phyloP scores from a whole-genome alignment of 805 yeast species.

The Candida pseudofarinosa region DNA sequence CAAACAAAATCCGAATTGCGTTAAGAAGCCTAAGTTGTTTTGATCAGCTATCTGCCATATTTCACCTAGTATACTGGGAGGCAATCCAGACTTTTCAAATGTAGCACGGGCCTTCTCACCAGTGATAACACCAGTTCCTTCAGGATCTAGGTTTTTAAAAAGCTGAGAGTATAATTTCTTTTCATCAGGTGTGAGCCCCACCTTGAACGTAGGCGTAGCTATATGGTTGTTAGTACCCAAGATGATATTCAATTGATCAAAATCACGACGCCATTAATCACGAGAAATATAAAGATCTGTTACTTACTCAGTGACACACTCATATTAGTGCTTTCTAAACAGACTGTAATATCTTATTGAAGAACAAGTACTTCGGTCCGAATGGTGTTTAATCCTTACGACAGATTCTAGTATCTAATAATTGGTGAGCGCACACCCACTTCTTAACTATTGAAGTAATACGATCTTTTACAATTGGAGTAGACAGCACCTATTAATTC shows the following conservation, averaged over 20 bases:
- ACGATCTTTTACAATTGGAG: too few species aligned
- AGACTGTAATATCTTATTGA: neutral
- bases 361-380: neutral
- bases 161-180: conserved; percentile 66
- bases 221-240: conserved; percentile 6
- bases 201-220: conserved; percentile 35
- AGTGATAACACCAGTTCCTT: conserved; percentile 73
- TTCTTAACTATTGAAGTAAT: too few species aligned
- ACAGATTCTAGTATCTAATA: neutral
- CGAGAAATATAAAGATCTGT: too few species aligned
- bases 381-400: neutral
- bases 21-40: conserved; percentile 80
- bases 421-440: neutral
- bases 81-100: conserved; percentile 80
- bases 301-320: conserved; percentile 26
- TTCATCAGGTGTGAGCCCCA: conserved; percentile 69
- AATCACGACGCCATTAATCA: too few species aligned
- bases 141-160: conserved; percentile 77
- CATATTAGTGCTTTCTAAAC: conserved; percentile 11
- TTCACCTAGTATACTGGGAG: conserved; percentile 75
- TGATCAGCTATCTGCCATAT: conserved; percentile 94
- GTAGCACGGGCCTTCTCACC: conserved; percentile 83
- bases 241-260: neutral
- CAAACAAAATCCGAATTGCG: conserved; percentile 72
- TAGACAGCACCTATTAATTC: too few species aligned